Evolutionary conservation across 352 stramenopile species (phyloP).

Genomic region (Aphanomyces astaci): DNA sequence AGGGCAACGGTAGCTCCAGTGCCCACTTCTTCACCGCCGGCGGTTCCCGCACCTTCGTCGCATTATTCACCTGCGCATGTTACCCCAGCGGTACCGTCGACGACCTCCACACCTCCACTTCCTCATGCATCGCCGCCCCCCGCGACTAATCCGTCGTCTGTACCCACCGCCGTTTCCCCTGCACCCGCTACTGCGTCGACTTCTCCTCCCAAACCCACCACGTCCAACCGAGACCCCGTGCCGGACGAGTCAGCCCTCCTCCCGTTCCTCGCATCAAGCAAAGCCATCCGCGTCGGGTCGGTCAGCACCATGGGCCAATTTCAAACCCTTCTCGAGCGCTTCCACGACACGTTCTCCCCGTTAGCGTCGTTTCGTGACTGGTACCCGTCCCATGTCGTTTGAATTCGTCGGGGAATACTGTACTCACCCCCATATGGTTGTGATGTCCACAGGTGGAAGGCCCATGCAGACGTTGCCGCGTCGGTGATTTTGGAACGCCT

Average conservation of each 20-base stretch:
- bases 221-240: background rate
- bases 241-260: background rate
- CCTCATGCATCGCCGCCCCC: too few relatives aligned
- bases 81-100: too few relatives aligned
- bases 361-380: background rate
- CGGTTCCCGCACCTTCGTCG: too few relatives aligned
- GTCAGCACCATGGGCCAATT: background rate
- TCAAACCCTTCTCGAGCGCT: background rate
- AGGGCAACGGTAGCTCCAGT: background rate
- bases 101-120: too few relatives aligned
- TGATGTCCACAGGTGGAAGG: background rate
- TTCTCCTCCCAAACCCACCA: background rate
- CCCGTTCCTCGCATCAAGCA: background rate
- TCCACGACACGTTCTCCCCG: background rate
- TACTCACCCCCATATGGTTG: background rate
- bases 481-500: background rate
- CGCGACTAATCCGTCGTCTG: too few relatives aligned
- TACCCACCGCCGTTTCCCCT: too few relatives aligned
- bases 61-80: too few relatives aligned
- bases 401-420: too few relatives aligned
- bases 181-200: too few relatives aligned
- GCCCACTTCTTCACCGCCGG: background rate
- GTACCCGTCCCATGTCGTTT: background rate
- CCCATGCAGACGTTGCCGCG: background rate
- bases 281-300: background rate